Evolutionary conservation across 768 basidiomycete species (phyloP), one percentile per base, ranked within the genome.

Genomic region (Russula vinacea): DNA sequence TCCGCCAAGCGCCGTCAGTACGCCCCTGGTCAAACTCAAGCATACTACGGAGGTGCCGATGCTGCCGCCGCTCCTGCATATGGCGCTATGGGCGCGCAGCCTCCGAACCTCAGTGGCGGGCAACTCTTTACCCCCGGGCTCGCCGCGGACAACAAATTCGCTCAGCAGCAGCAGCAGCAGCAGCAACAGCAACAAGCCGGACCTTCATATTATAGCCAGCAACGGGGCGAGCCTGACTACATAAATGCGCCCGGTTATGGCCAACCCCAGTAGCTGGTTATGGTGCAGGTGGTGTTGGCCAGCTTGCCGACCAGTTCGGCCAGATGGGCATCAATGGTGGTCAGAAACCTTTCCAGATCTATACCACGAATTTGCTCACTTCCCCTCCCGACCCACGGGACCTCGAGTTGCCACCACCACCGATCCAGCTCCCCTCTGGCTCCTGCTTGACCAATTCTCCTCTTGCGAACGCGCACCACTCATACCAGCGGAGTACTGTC

Each of bases 11-110:
- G 92, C 69, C 87, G 95, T 51, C 94, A 96, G 75, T 98, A 98
- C 74, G 95, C 95, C 55, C 86, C 92, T 4, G 94, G 92, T 13
- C 94, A 97, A 76, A 93, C 93, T 1, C 92, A 94, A 71, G 92
- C 84, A 3, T 94, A 94, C 74, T 92, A 92, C 68, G 84, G 85
- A 40, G 72, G 76, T 13, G 73, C 75, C 14, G 79, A 80, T 32
- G 77, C 76, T 3, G 68, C 75, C 40, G 62, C 74, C 44, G 84
- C 73, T 40, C 68, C 78, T 47, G 82, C 72, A 13, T 79, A 84
- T 55, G 80, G 84, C 13, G 70, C 73, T 33, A 83, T 82, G 60
- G 72, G 75, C 32, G 73, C 75, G 33, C 79, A 72, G 19, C 80
- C 65, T 62, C 73, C 66, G 16, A 77, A 76, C 61, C 71, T 75